Evolutionary conservation across 164 flowering plant species (phyloP).

Genomic region (Vitis amurensis): DNA sequence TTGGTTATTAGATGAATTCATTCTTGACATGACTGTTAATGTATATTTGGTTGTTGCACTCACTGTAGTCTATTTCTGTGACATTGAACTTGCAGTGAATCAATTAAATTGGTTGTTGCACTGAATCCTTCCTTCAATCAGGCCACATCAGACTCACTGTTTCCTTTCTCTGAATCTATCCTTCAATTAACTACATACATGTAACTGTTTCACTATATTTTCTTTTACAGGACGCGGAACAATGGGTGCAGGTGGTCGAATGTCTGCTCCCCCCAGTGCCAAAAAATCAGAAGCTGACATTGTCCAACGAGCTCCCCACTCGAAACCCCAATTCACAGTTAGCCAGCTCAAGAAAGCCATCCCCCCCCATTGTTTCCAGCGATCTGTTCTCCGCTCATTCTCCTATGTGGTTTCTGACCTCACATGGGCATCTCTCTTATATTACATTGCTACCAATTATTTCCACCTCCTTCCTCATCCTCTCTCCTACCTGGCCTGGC

Average conservation of each 20-base stretch:
- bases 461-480: constrained; percentile 52
- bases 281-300: constrained; percentile 29
- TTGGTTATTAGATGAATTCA: no score
- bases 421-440: constrained; percentile 43
- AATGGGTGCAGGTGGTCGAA: constrained; percentile 78
- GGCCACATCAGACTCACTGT: not conserved
- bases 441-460: constrained; percentile 50
- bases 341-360: constrained; percentile 75
- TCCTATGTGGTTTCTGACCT: constrained; percentile 67
- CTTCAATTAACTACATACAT: no score
- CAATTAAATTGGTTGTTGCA: no score
- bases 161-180: not conserved
- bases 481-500: constrained; percentile 63
- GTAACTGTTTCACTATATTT: not conserved
- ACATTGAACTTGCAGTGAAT: no score
- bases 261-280: constrained; percentile 38
- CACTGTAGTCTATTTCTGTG: no score
- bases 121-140: not conserved
- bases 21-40: no score
- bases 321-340: constrained; percentile 68
- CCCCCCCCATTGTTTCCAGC: constrained; percentile 83
- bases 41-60: no score
- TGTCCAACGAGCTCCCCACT: constrained; percentile 46
- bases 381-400: constrained; percentile 70
- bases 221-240: constrained; percentile 21